phyloP scores from a whole-genome alignment of 371 early-diverging fungal genomes.

The Rhizopus delemar region DNA sequence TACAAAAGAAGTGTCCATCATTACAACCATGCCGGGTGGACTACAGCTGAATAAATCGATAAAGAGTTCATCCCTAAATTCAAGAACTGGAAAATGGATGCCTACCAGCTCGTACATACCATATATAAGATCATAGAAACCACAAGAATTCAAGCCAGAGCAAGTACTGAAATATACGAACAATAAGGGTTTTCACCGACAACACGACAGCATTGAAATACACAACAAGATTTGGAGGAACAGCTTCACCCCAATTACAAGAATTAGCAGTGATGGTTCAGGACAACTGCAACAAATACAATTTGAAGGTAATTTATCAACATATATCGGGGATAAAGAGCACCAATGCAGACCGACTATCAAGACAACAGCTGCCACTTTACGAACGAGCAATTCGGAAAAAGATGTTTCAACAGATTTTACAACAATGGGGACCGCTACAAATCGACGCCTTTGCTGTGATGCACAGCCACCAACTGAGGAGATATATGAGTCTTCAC shows the following conservation, averaged over 20 bases:
- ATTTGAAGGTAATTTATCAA: constrained; percentile 14
- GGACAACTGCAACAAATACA: constrained; percentile 12
- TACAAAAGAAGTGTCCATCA: too few species aligned
- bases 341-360: constrained; percentile 8
- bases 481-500: background rate
- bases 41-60: too few species aligned
- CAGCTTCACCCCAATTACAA: constrained; percentile 10
- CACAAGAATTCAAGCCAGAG: too few species aligned
- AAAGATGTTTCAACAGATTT: background rate
- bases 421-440: constrained; percentile 8
- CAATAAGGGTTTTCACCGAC: constrained; percentile 14
- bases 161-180: too few species aligned
- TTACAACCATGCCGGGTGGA: too few species aligned
- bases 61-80: too few species aligned
- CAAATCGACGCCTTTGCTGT: background rate
- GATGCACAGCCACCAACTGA: background rate
- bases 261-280: constrained; percentile 15
- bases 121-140: too few species aligned
- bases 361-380: constrained; percentile 7
- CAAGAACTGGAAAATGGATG: too few species aligned
- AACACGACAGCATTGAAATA: constrained; percentile 17
- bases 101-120: too few species aligned
- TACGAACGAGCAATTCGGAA: constrained; percentile 19
- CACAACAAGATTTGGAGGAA: constrained; percentile 15
- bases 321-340: constrained; percentile 13